phyloP scores from a whole-genome alignment of 108 stramenopile species.

The Heterococcus sp. region DNA sequence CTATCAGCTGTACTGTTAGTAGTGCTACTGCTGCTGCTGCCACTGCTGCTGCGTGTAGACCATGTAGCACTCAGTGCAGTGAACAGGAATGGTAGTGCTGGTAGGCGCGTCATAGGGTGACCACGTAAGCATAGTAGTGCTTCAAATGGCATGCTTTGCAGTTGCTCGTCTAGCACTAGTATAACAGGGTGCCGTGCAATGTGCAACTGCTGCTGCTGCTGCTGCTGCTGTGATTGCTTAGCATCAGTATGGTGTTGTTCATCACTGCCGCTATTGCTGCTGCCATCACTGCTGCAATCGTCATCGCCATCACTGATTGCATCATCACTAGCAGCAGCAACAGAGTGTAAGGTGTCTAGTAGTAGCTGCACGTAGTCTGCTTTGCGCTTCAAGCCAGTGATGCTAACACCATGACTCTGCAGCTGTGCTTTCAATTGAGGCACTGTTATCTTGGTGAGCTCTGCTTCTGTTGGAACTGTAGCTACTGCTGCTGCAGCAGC shows the following conservation, averaged over 20 bases:
- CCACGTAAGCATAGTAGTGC: conserved; percentile 69
- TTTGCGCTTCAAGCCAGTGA: conserved; percentile 27
- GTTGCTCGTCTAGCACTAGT: conserved; percentile 83
- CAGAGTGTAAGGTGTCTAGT: conserved; percentile 3
- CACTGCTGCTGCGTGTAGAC: conserved; percentile 3
- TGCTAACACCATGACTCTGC: neutral
- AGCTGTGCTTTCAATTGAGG: conserved; percentile 16
- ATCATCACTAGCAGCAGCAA: neutral
- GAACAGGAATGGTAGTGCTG: conserved; percentile 74
- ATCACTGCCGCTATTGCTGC: neutral
- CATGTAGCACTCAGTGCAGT: conserved; percentile 53
- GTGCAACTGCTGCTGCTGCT: neutral
- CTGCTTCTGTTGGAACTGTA: neutral
- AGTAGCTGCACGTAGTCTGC: conserved; percentile 19
- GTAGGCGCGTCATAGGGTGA: conserved; percentile 76
- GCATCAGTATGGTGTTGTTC: no score
- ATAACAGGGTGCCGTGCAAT: conserved; percentile 55
- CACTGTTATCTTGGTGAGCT: conserved; percentile 34
- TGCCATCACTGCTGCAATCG: neutral
- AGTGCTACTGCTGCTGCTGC: conserved; percentile 21
- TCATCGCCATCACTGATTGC: neutral
- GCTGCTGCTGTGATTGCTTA: neutral
- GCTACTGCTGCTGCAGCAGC: neutral
- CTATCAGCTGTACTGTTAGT: conserved; percentile 7
- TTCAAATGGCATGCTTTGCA: conserved; percentile 91